Evolutionary conservation across 257 asterid species (phyloP).

Genomic region (Solanum chmielewskii): DNA sequence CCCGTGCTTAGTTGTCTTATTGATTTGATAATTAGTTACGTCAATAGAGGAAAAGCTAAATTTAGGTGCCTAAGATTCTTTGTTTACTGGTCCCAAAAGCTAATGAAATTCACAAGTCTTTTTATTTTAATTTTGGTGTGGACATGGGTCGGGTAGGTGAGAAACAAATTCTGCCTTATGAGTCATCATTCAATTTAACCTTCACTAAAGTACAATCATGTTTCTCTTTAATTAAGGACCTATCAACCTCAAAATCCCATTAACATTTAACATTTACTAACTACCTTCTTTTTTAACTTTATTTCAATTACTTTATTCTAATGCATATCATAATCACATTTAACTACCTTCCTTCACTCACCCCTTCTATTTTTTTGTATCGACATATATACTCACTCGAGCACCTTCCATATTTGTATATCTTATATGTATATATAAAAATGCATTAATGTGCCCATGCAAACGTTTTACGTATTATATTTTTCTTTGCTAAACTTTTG

Average conservation of each 20-base stretch:
- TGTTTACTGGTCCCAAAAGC: conserved; percentile 47
- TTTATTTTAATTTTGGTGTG: not conserved
- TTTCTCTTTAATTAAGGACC: conserved; percentile 13
- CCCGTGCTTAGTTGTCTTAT: conserved; percentile 10
- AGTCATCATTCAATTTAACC: conserved; percentile 16
- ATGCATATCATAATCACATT: not conserved
- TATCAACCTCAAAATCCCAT: conserved; percentile 11
- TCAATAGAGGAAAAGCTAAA: conserved; percentile 4
- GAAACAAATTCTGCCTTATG: conserved; percentile 37
- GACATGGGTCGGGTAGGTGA: conserved; percentile 72
- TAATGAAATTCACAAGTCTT: not conserved
- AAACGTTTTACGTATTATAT: not conserved
- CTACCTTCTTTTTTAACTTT: not conserved
- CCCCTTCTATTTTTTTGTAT: not conserved
- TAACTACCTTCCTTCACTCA: not conserved
- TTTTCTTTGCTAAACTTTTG: no score
- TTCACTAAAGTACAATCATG: conserved; percentile 26
- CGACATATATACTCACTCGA: not conserved
- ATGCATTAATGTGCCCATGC: not conserved
- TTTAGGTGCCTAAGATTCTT: conserved; percentile 38
- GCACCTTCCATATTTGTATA: not conserved
- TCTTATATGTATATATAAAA: not conserved
- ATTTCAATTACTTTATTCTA: conserved; percentile 3
- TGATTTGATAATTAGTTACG: conserved; percentile 1
- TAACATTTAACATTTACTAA: conserved; percentile 9